Conservation (phyloP, 176 grass and related monocot genomes). For the Olyra latifolia region DNA sequence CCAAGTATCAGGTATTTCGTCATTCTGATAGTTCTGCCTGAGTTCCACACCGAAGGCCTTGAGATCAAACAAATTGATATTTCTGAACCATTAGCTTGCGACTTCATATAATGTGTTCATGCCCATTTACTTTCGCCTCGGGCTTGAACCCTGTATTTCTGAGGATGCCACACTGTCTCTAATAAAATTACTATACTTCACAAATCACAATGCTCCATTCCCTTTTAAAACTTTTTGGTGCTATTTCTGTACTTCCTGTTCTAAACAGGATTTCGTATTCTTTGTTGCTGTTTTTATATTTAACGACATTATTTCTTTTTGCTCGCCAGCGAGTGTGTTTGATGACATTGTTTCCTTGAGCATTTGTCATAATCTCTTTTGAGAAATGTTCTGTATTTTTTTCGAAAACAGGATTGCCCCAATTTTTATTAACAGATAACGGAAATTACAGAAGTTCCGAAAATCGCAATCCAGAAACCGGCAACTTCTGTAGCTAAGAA, state of each 20-base stretch:
- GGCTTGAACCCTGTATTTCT: neutral
- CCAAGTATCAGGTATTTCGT: constrained; percentile 62
- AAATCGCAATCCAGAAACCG: too few relatives aligned
- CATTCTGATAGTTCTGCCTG: constrained; percentile 48
- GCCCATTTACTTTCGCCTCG: neutral
- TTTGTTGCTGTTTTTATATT: neutral
- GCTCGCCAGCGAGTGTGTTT: neutral
- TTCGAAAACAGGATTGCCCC: too few relatives aligned
- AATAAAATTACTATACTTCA: neutral
- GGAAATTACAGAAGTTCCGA: too few relatives aligned
- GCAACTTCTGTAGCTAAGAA: too few relatives aligned
- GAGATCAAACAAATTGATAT: neutral
- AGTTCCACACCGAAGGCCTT: neutral
- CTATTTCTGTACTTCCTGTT: neutral
- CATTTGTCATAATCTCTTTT: neutral
- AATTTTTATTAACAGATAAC: too few relatives aligned
- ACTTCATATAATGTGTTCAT: neutral
- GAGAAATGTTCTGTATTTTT: neutral
- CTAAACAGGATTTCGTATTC: neutral
- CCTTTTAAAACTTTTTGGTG: neutral
- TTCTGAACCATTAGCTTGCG: neutral
- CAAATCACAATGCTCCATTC: neutral
- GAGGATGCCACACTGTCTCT: neutral
- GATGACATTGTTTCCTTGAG: neutral
- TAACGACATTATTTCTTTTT: neutral